These are phyloP conservation scores for Trypanosoma conorhini DNA, from an alignment of 208 protist genomes.

Conservation along the genomic window DNA sequence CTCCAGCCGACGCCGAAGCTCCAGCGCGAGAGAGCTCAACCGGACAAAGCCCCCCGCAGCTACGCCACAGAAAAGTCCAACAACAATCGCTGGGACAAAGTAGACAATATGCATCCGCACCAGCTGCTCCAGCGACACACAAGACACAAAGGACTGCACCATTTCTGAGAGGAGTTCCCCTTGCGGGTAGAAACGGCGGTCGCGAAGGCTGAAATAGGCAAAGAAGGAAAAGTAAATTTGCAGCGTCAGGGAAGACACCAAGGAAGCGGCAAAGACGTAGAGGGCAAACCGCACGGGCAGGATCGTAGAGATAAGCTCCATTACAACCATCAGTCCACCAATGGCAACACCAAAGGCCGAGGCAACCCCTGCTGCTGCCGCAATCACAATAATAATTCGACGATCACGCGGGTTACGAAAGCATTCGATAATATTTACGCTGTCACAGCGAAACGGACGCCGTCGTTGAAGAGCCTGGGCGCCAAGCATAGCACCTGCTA, in stretches of 20 bases:
- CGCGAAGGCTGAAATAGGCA: conserved; percentile 35
- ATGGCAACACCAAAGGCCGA: conserved; percentile 54
- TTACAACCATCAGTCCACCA: conserved; percentile 51
- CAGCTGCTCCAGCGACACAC: conserved; percentile 40
- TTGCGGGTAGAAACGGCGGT: conserved; percentile 22
- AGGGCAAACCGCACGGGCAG: conserved; percentile 55
- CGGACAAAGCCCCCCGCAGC: conserved; percentile 43
- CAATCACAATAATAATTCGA: conserved; percentile 49
- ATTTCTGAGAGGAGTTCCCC: conserved; percentile 39
- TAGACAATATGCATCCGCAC: conserved; percentile 49
- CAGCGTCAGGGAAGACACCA: conserved; percentile 46
- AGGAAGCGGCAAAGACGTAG: conserved; percentile 59
- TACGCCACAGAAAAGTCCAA: conserved; percentile 41
- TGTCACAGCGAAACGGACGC: conserved; percentile 41
- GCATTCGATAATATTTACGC: conserved; percentile 53
- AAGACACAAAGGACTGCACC: conserved; percentile 36
- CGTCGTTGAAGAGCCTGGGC: conserved; percentile 39
- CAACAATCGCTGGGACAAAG: conserved; percentile 40
- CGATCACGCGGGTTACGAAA: conserved; percentile 62
- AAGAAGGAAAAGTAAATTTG: conserved; percentile 57
- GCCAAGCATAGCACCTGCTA: conserved; percentile 55
- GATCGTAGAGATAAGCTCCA: conserved; percentile 51
- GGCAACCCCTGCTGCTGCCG: conserved; percentile 48
- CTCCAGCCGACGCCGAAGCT: conserved; percentile 43
- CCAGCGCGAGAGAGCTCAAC: conserved; percentile 40